phyloP scores from a whole-genome alignment of 2,329 filamentous ascomycete genomes.

The Endothia cerciana region DNA sequence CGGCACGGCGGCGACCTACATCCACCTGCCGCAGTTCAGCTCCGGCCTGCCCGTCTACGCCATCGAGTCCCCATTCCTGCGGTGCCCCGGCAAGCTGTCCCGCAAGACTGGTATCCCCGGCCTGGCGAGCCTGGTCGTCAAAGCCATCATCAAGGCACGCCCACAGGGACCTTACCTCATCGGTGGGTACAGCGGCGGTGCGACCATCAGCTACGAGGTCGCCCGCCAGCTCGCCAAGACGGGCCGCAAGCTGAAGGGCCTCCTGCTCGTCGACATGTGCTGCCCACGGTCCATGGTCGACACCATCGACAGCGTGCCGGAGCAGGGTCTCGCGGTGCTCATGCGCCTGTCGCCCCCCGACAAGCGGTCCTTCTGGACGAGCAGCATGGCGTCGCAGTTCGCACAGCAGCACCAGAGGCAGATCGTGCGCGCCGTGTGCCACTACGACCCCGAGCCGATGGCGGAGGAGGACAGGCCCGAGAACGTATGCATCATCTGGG shows the following conservation, averaged over 20 bases:
- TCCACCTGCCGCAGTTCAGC: constrained; percentile 34
- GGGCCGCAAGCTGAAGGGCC: constrained; percentile 30
- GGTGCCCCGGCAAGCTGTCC: constrained; percentile 30
- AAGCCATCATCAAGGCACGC: constrained; percentile 32
- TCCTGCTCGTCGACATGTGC: constrained; percentile 35
- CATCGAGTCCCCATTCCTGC: constrained; percentile 37
- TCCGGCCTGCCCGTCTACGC: constrained; percentile 34
- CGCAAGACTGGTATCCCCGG: constrained; percentile 31
- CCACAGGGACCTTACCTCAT: constrained; percentile 34
- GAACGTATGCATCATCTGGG: constrained; percentile 23
- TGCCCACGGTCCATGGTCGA: constrained; percentile 26
- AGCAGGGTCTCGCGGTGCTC: constrained; percentile 22
- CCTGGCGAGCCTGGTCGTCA: constrained; percentile 30
- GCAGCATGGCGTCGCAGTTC: constrained; percentile 24
- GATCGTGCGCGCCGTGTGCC: constrained; percentile 26
- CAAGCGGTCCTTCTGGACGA: constrained; percentile 21
- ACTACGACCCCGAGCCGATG: constrained; percentile 23
- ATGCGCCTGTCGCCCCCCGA: constrained; percentile 21
- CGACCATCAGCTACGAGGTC: constrained; percentile 34
- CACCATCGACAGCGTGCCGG: constrained; percentile 23
- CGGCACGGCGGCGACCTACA: constrained; percentile 35
- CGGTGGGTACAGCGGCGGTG: constrained; percentile 35
- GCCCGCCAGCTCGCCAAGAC: constrained; percentile 30
- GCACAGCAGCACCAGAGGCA: constrained; percentile 24
- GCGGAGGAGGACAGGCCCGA: constrained; percentile 13